Conservation (phyloP, 257 asterid species). For the Echites panduratus region DNA sequence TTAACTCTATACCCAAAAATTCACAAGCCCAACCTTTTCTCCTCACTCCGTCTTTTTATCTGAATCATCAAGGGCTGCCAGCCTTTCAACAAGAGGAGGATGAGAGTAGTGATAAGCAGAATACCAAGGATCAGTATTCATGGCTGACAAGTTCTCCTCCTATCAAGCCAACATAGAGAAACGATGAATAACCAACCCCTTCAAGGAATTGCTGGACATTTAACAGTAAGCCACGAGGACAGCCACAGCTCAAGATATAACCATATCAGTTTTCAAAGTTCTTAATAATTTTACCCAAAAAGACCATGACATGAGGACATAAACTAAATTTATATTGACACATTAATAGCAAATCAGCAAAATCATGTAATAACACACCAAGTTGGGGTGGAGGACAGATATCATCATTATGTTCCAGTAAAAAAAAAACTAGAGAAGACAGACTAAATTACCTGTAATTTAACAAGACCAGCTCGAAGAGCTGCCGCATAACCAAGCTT, state of each 20-base stretch:
- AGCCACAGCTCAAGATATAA: not conserved
- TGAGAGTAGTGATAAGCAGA: slow-evolving; percentile 97
- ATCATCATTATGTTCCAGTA: not conserved
- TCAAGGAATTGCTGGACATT: not conserved
- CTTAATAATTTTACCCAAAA: not conserved
- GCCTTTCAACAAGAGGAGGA: slow-evolving; percentile 91
- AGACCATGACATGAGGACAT: not conserved
- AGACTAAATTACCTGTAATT: slow-evolving; percentile 63
- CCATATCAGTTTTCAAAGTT: not conserved
- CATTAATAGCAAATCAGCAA: not conserved
- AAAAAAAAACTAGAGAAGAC: not conserved
- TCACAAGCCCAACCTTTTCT: not conserved
- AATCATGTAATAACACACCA: not conserved
- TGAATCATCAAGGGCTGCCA: slow-evolving; percentile 72
- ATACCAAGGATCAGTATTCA: slow-evolving; percentile 96
- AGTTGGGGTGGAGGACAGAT: not conserved
- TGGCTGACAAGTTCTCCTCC: slow-evolving; percentile 91
- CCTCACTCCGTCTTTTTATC: slow-evolving; percentile 76
- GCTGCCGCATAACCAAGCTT: slow-evolving; percentile 73
- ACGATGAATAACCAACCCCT: not conserved
- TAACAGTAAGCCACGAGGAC: not conserved
- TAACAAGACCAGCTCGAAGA: slow-evolving; percentile 91
- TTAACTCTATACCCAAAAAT: slow-evolving; percentile 6
- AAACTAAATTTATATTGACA: not conserved
- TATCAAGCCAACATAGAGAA: slow-evolving; percentile 21